phyloP scores from a whole-genome alignment of 495 filamentous ascomycete genomes.

The Glarea lozoyensis region DNA sequence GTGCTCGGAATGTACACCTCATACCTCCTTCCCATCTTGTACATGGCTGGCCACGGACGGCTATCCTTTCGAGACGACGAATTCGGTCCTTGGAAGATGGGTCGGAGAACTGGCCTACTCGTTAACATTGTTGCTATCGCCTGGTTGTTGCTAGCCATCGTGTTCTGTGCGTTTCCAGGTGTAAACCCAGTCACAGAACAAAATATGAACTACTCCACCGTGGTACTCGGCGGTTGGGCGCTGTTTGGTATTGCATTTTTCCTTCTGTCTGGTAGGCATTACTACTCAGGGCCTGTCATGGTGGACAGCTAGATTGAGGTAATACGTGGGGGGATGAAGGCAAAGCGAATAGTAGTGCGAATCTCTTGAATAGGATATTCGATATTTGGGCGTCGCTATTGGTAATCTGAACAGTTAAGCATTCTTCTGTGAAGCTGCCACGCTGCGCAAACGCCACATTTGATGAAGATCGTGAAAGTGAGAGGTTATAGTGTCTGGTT shows the following conservation, averaged over 20 bases:
- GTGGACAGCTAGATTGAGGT: no score
- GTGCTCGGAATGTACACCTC: conserved; percentile 33
- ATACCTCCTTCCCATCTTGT: conserved; percentile 31
- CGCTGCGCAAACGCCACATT: no score
- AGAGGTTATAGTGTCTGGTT: no score
- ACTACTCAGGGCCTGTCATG: conserved; percentile 25
- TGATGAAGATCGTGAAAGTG: no score
- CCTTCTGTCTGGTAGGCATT: conserved; percentile 28
- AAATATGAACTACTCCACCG: conserved; percentile 44
- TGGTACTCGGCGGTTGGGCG: conserved; percentile 32
- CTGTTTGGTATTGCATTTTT: conserved; percentile 32
- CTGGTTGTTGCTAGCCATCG: conserved; percentile 9
- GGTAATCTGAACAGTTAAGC: no score
- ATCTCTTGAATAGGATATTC: no score
- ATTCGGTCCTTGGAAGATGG: conserved; percentile 30
- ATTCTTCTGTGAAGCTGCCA: no score
- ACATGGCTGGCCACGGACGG: conserved; percentile 25
- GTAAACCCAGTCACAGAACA: conserved; percentile 26
- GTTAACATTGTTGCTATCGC: conserved; percentile 25
- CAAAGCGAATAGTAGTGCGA: no score
- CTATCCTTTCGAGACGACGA: conserved; percentile 13
- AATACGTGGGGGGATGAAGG: no score
- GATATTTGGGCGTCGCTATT: no score
- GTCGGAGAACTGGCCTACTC: conserved; percentile 23
- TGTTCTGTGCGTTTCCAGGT: conserved; percentile 25